A percentile compares a stretch with the other conserved stretches of the same genome.
These are phyloP conservation scores for Panicum miliaceum DNA, from an alignment of 176 grass and related monocot genomes.

Conservation along the genomic window DNA sequence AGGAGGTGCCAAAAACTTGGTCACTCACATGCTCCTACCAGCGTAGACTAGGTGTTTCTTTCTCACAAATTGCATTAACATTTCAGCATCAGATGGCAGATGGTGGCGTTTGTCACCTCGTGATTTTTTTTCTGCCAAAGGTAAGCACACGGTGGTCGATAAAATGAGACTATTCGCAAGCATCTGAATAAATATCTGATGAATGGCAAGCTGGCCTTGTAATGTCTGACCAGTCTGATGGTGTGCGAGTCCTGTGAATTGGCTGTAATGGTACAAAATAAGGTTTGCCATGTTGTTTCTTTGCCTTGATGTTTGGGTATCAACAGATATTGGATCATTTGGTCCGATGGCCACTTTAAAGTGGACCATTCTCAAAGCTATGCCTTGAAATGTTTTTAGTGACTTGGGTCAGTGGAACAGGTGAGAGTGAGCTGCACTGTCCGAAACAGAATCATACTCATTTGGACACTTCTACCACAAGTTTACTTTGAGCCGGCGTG, in stretches of 20 bases:
- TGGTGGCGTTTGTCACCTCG: background rate
- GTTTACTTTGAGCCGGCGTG: constrained; percentile 36
- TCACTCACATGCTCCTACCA: constrained; percentile 35
- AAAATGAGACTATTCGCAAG: background rate
- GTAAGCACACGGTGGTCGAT: background rate
- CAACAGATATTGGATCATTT: constrained; percentile 23
- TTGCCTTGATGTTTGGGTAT: background rate
- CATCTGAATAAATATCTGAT: constrained; percentile 2
- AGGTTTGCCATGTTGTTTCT: background rate
- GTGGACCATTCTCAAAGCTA: background rate
- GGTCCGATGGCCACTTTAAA: constrained; percentile 12
- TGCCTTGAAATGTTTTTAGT: constrained; percentile 27
- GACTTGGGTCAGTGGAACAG: constrained; percentile 48
- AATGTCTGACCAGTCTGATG: background rate
- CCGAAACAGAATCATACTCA: constrained; percentile 29
- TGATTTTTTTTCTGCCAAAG: constrained; percentile 13
- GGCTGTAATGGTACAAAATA: background rate
- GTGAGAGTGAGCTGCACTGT: constrained; percentile 32
- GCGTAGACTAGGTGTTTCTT: background rate
- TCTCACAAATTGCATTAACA: background rate
- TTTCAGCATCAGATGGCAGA: background rate
- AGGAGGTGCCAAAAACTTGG: constrained; percentile 39
- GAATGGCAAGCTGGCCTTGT: background rate
- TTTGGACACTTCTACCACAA: constrained; percentile 44
- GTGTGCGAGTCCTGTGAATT: background rate